Evolutionary conservation across 768 basidiomycete genomes (phyloP).

Genomic region (Favolaschia claudopus): DNA sequence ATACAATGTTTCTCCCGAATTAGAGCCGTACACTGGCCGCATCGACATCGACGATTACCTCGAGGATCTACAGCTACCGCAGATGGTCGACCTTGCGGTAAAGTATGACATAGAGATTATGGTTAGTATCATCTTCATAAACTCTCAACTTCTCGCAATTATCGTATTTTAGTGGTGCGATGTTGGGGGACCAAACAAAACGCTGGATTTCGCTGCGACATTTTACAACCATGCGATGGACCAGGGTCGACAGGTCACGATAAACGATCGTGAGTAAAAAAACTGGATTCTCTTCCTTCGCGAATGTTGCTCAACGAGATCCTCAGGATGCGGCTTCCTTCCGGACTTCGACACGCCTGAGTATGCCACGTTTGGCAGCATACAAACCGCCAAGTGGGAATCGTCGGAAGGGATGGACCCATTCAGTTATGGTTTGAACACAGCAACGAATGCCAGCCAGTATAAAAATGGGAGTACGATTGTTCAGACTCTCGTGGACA

Average conservation of each 20-base stretch:
- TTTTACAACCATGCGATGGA: slow-evolving; percentile 52
- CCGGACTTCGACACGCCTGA: slow-evolving; percentile 67
- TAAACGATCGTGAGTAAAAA: slow-evolving; percentile 41
- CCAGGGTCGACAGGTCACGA: slow-evolving; percentile 54
- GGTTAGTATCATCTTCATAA: slow-evolving; percentile 38
- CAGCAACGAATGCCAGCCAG: slow-evolving; percentile 46
- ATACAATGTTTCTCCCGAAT: slow-evolving; percentile 47
- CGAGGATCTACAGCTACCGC: slow-evolving; percentile 56
- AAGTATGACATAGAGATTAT: slow-evolving; percentile 63
- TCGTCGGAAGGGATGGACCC: slow-evolving; percentile 67
- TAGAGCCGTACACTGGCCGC: slow-evolving; percentile 64
- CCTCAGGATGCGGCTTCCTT: slow-evolving; percentile 53
- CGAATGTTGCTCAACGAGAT: background rate
- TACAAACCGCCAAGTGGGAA: slow-evolving; percentile 61
- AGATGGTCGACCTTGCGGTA: slow-evolving; percentile 57
- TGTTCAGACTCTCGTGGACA: slow-evolving; percentile 59
- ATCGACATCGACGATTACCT: slow-evolving; percentile 59
- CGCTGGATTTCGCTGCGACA: slow-evolving; percentile 50
- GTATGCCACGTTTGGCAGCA: slow-evolving; percentile 54
- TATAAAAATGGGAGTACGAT: slow-evolving; percentile 61
- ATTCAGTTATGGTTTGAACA: slow-evolving; percentile 56
- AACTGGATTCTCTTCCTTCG: background rate
- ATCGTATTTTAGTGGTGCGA: slow-evolving; percentile 58
- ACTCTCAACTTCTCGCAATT: background rate
- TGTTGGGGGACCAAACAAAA: slow-evolving; percentile 59